phyloP scores from a whole-genome alignment of 139 green algal genomes.

The Picochlorum sp. region DNA sequence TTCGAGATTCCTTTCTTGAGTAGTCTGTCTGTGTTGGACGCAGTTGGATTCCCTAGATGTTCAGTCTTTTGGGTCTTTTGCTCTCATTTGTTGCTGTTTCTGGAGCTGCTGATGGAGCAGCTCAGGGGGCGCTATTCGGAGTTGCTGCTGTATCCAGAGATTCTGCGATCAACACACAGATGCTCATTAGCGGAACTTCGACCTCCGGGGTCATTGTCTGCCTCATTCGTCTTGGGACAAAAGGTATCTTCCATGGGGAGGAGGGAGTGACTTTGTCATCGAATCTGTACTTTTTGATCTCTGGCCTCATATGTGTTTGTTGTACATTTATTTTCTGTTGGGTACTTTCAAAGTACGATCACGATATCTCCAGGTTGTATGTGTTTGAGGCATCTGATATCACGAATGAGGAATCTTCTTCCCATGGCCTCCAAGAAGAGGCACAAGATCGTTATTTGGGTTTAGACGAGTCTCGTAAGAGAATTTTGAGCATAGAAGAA shows the following conservation, averaged over 20 bases:
- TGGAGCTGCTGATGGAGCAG: conserved; percentile 52
- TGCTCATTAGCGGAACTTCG: conserved; percentile 59
- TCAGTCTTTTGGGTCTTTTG: conserved; percentile 21
- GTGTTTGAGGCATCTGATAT: background rate
- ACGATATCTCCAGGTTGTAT: background rate
- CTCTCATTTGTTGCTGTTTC: conserved; percentile 41
- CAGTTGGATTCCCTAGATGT: conserved; percentile 6
- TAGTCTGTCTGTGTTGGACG: background rate
- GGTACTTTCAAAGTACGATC: background rate
- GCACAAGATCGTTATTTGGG: too few species aligned
- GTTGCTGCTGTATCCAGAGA: conserved; percentile 36
- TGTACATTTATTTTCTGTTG: conserved; percentile 38
- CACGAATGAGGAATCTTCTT: too few species aligned
- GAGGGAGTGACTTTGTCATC: conserved; percentile 35
- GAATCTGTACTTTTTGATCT: conserved; percentile 51
- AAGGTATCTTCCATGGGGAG: conserved; percentile 44
- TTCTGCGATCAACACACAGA: conserved; percentile 54
- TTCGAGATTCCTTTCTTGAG: background rate
- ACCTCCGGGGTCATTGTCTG: conserved; percentile 60
- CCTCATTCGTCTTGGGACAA: conserved; percentile 56
- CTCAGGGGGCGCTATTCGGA: conserved; percentile 65
- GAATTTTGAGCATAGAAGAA: too few species aligned
- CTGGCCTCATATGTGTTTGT: conserved; percentile 21
- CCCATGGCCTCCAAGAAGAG: too few species aligned
- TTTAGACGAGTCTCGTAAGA: too few species aligned